These are phyloP conservation scores for Delonix regia DNA, from an alignment of 306 rosid species.

Conservation along the genomic window DNA sequence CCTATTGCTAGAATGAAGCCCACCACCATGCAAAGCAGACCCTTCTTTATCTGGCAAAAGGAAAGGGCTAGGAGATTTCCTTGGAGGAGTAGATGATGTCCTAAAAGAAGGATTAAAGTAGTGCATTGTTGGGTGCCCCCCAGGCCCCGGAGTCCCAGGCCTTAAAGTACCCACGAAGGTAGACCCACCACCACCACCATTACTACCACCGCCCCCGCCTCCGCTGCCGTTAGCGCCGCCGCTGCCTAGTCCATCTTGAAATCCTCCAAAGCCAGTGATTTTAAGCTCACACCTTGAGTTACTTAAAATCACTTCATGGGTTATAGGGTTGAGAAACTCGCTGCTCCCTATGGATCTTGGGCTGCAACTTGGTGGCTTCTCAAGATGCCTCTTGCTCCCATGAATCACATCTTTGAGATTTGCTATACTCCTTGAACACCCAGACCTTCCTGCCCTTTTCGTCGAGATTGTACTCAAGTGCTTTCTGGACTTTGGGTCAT, in stretches of 20 bases:
- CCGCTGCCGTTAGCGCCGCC: constrained; percentile 31
- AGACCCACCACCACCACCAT: constrained; percentile 38
- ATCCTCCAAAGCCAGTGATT: constrained; percentile 73
- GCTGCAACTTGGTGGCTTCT: constrained; percentile 85
- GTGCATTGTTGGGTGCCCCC: constrained; percentile 75
- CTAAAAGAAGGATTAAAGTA: constrained; percentile 66
- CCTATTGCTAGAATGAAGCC: constrained; percentile 59
- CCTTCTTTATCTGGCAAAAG: constrained; percentile 58
- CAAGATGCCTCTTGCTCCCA: constrained; percentile 83
- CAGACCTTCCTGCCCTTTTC: constrained; percentile 70
- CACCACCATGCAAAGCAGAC: constrained; percentile 44
- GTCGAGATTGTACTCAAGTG: constrained; percentile 76
- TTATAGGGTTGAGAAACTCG: constrained; percentile 85
- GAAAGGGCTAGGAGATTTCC: constrained; percentile 56
- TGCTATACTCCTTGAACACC: constrained; percentile 90
- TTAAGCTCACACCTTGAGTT: constrained; percentile 92
- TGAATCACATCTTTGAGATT: constrained; percentile 93
- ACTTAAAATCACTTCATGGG: constrained; percentile 83
- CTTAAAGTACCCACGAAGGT: constrained; percentile 72
- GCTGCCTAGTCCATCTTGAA: constrained; percentile 54
- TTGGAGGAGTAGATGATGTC: constrained; percentile 63
- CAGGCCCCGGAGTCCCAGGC: constrained; percentile 93
- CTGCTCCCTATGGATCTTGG: constrained; percentile 95
- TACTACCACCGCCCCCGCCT: background rate
- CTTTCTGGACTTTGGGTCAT: constrained; percentile 76